Percentiles rank a stretch among this genome's conserved stretches.
These are phyloP conservation scores for Suillus spraguei DNA, from an alignment of 768 basidiomycete species.

Conservation along the genomic window DNA sequence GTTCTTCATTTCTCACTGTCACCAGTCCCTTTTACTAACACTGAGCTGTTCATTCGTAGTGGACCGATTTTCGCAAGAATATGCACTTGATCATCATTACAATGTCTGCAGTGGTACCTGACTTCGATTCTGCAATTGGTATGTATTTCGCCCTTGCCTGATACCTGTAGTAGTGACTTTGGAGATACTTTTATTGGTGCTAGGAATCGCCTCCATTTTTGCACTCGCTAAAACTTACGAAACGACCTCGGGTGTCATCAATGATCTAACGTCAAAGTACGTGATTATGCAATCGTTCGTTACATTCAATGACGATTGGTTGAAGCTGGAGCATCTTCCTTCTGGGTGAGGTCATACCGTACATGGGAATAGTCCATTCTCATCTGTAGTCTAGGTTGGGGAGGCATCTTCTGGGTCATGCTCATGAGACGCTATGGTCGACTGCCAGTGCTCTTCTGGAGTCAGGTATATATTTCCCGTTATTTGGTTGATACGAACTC, in stretches of 20 bases:
- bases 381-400: constrained; percentile 24
- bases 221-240: constrained; percentile 45
- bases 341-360: constrained; percentile 31
- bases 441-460: constrained; percentile 33
- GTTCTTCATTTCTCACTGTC: constrained; percentile 29
- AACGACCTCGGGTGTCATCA: constrained; percentile 50
- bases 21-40: background rate
- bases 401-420: constrained; percentile 33
- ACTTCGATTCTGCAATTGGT: constrained; percentile 58
- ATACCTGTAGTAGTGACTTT: background rate
- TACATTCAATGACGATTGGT: constrained; percentile 9
- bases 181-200: background rate
- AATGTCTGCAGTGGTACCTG: constrained; percentile 54
- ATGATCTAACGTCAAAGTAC: constrained; percentile 50
- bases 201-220: constrained; percentile 56
- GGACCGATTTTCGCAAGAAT: constrained; percentile 47
- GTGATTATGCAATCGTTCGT: background rate
- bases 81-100: constrained; percentile 51
- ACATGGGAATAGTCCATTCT: background rate
- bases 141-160: constrained; percentile 4
- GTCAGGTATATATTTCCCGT: constrained; percentile 19
- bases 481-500: background rate
- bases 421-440: constrained; percentile 34
- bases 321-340: constrained; percentile 51
- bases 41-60: constrained; percentile 32